Evolutionary conservation across 306 rosid species (phyloP), one percentile per base, ranked within the genome.

Genomic region (Trichosanthes truncata): DNA sequence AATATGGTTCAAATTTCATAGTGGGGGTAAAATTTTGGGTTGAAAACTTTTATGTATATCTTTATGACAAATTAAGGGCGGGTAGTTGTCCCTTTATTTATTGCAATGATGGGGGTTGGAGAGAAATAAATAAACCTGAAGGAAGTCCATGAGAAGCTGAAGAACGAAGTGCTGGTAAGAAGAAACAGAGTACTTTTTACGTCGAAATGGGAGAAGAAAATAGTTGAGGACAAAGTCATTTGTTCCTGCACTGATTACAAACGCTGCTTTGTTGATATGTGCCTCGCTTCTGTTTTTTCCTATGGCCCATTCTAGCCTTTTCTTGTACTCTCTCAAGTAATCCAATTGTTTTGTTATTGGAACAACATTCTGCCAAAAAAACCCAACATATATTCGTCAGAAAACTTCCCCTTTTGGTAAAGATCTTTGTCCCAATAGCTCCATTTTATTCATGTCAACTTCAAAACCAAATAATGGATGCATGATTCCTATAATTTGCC

Each of bases 221-320:
- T 92, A 92, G 69, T 92, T 89, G 25, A 92, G 59, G 2, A 84
- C 91, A 14, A 89, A 92, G 75, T 92, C 97, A 82, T 92, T 92
- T n/a, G 96, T 89, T 1, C 91, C 97, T 23, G 97, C 97, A 56
- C 97, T 90, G 6, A 90, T 38, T 73, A 92, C n/a, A 82, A 85
- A 89, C 40, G 31, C 43, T 4, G 93, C 91, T 1, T 86, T 89
- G 38, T 83, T 74, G 2, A 92, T 57, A 17, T 89, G 97, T 12
- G 62, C n/a, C 38, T 89, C 83, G 2, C 74, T 82, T 72, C 83
- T 69, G 73, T 85, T 17, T 78, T 87, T 89, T 7, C 95, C 97
- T 20, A 83, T 29, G 0, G 12, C 84, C 9, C 20, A 49, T 63
- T 85, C 89, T 31, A 92, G 9, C 57, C 78, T 85, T 78, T 59